Base-by-base conservation (phyloP, 176 grass and related monocot genomes). In the Oryza meridionalis region DNA sequence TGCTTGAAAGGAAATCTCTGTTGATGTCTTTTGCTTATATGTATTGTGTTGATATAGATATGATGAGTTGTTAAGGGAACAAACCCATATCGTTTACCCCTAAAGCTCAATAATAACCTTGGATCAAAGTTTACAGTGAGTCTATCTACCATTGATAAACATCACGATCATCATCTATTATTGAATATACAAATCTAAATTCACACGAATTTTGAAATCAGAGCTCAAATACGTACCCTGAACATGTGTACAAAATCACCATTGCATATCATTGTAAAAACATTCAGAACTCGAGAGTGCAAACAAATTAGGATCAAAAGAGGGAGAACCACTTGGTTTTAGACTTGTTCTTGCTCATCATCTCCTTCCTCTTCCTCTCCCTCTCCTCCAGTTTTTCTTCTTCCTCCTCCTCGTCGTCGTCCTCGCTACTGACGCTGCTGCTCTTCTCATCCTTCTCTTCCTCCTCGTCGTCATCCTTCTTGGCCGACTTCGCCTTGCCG, bases 311-410 rank as follows among this genome's bases (percentile, higher is more conserved):
- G 17, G 25, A 69, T 86, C 55, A 90, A 51, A 84, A 89, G 79
- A 94, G 38, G 38, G 38, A 90, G 45, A 86, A 91, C 88, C 90
- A 93, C 49, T 84, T 94, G 50, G 40, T 90, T 62, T 92, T 90
- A 59, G 42, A 13, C 46, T 90, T 83, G 69, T 46, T 82, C 62
- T 91, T 90, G 40, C 25, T 78, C 73, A 74, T 66, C 76, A 74
- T 86, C 17, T 66, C 62, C 76, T 84, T 84, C 47, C 29, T 65
- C 77, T 55, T 77, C 69, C 46, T 86, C 25, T 46, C 21, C 51
- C 77, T 81, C 55, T 82, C 80, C 79, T 31, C 70, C 84, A 84
- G 5, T 10, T 33, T 84, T 55, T 88, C 85, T 3, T 88, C 85
- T 2, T 88, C 73, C 0, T 93, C 84, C 0, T 75, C 84, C 1